These are phyloP conservation scores for Pseudopithomyces chartarum DNA, from an alignment of 2,329 filamentous ascomycete species.

Conservation along the genomic window DNA sequence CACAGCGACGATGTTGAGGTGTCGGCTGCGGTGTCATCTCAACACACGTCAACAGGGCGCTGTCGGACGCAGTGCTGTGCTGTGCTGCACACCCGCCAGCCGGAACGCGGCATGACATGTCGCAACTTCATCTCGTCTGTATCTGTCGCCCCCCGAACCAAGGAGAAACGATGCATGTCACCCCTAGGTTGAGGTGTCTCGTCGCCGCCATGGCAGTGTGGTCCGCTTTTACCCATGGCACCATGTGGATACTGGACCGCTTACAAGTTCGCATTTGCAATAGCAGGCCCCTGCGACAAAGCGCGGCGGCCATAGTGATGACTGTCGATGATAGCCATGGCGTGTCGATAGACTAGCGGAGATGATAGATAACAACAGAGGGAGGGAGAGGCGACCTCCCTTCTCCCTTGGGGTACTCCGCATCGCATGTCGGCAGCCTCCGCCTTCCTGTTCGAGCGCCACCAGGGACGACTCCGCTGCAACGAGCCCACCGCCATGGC, in stretches of 20 bases:
- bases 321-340: neutral
- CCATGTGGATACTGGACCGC: neutral
- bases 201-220: neutral
- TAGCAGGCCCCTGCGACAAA: neutral
- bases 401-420: conserved; percentile 1
- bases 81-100: neutral
- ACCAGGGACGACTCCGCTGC: conserved; percentile 1
- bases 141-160: neutral
- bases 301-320: neutral
- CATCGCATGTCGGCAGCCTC: conserved; percentile 17
- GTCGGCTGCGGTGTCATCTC: neutral
- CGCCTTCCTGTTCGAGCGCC: conserved; percentile 8
- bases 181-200: neutral
- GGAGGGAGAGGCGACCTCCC: conserved; percentile 14
- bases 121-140: neutral
- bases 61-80: neutral
- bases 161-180: neutral
- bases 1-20: neutral
- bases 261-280: conserved; percentile 6
- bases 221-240: conserved; percentile 4
- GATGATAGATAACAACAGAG: conserved; percentile 9
- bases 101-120: neutral
- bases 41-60: neutral
- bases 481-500: neutral
- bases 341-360: neutral